Conservation (phyloP, 176 grass and related monocot species). For the Canna indica region DNA sequence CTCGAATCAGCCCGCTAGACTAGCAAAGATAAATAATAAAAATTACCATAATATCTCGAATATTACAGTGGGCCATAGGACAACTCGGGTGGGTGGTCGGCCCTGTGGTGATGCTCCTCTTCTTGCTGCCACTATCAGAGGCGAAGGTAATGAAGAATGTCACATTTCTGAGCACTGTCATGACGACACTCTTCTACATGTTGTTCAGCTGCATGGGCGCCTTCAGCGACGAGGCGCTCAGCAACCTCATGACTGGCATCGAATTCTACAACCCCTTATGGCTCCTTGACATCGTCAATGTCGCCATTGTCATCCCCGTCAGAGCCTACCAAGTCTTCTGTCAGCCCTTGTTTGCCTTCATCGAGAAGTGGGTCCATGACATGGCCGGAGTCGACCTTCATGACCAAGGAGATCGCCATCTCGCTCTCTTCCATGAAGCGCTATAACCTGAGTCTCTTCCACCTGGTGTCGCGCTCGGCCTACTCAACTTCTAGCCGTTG, state of each 20-base stretch:
- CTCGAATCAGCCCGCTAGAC: no score
- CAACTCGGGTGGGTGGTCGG: slow-evolving; percentile 93
- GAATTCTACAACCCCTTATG: slow-evolving; percentile 92
- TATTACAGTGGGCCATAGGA: slow-evolving; percentile 85
- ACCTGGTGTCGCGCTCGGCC: slow-evolving; percentile 37
- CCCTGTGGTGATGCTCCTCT: slow-evolving; percentile 63
- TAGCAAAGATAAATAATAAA: no score
- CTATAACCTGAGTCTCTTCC: slow-evolving; percentile 31
- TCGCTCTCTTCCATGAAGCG: slow-evolving; percentile 1
- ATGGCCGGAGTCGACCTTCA: slow-evolving; percentile 62
- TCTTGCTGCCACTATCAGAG: slow-evolving; percentile 73
- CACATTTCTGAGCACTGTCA: slow-evolving; percentile 42
- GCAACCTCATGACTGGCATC: slow-evolving; percentile 82
- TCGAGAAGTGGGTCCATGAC: slow-evolving; percentile 42
- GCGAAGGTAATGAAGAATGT: slow-evolving; percentile 73
- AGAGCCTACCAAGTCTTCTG: slow-evolving; percentile 71
- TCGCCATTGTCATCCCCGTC: slow-evolving; percentile 63
- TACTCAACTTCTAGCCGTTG: slow-evolving; percentile 80
- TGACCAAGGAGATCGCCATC: slow-evolving; percentile 26
- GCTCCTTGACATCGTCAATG: slow-evolving; percentile 79
- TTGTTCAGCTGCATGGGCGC: slow-evolving; percentile 80
- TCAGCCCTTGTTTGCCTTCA: slow-evolving; percentile 77
- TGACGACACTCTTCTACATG: slow-evolving; percentile 79
- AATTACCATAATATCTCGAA: no score
- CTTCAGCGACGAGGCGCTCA: slow-evolving; percentile 57